Evolutionary conservation across 257 asterid genomes (phyloP), one percentile per base, ranked within the genome.

Genomic region (Euphrasia confusa): DNA sequence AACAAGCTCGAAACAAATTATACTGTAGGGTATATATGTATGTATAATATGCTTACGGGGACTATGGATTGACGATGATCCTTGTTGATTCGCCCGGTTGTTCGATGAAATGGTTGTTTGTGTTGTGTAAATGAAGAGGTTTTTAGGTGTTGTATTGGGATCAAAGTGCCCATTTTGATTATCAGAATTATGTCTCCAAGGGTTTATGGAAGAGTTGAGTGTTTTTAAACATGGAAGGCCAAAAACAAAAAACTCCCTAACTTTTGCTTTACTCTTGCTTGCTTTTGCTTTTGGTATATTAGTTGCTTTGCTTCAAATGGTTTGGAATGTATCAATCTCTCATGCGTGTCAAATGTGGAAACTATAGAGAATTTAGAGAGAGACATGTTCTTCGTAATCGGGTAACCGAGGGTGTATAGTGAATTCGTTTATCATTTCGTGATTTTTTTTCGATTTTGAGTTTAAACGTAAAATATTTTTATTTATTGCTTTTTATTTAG

Each of bases 41-140:
- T 4, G 10, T 35, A n/a, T n/a, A n/a, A n/a, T n/a, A 2, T 10
- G 32, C 68, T 76, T 81, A 90, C 97, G 14, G 97, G 97, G 63
- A 70, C 66, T 9, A 78, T 44, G 39, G 80, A 57, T 1, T 64
- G 81, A 67, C 66, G 81, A 67, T 55, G 72, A 3, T 15, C 27
- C 57, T 74, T 81, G 61, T 68, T 70, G 68, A 55, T 17, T 74
- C 74, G 79, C 56, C 80, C 81, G 35, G 84, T 80, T 0, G 78
- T 54, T 72, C 65, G 39, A 66, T 74, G 68, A 49, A 71, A 65
- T 50, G 81, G 55, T 40, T 57, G 63, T 10, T 62, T 80, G 0
- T 81, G 68, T 2, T 78, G 69, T 56, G 44, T 30, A 7, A 72
- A 42, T n/a, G 69, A 64, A 50, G 71, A 32, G 12, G 74, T 58